A percentile compares a stretch with the other conserved stretches of the same genome.
Conservation (phyloP, 495 filamentous ascomycete species). For the Aspergillus nidulans region DNA sequence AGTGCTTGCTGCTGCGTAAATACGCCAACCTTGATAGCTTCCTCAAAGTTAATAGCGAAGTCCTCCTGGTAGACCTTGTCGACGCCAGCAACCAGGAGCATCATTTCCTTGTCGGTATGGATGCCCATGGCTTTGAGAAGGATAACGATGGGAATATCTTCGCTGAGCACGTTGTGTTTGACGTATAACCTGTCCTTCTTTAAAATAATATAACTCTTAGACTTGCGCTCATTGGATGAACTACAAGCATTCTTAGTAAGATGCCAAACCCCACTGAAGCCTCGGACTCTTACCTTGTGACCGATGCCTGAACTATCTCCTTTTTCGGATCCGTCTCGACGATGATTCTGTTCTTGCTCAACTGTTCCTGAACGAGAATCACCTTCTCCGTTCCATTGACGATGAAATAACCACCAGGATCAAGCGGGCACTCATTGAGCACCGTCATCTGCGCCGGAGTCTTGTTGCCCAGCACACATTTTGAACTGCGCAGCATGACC, state of each 20-base stretch:
- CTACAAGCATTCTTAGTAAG: constrained; percentile 36
- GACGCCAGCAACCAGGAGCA: constrained; percentile 78
- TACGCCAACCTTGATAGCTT: constrained; percentile 72
- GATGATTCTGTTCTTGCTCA: constrained; percentile 98
- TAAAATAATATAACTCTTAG: constrained; percentile 88
- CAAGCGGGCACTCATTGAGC: constrained; percentile 89
- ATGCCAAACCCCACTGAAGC: neutral
- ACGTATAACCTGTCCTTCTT: constrained; percentile 89
- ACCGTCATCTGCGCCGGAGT: constrained; percentile 77
- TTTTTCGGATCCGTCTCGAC: constrained; percentile 90
- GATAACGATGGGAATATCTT: constrained; percentile 88
- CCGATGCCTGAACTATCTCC: constrained; percentile 87
- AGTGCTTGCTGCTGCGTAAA: constrained; percentile 92
- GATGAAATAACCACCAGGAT: constrained; percentile 97
- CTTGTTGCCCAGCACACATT: constrained; percentile 77
- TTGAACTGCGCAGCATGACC: constrained; percentile 93
- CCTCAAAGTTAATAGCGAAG: constrained; percentile 91
- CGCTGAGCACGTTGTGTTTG: constrained; percentile 87
- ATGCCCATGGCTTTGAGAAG: constrained; percentile 91
- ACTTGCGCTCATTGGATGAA: constrained; percentile 94
- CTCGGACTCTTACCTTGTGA: constrained; percentile 56
- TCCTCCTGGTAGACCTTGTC: constrained; percentile 87
- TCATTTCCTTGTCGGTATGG: constrained; percentile 88
- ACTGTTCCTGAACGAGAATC: constrained; percentile 94
- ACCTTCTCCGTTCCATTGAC: constrained; percentile 98